Base-by-base conservation (phyloP, 1,284 basidiomycete species). In the Ustilago xerochloae region DNA sequence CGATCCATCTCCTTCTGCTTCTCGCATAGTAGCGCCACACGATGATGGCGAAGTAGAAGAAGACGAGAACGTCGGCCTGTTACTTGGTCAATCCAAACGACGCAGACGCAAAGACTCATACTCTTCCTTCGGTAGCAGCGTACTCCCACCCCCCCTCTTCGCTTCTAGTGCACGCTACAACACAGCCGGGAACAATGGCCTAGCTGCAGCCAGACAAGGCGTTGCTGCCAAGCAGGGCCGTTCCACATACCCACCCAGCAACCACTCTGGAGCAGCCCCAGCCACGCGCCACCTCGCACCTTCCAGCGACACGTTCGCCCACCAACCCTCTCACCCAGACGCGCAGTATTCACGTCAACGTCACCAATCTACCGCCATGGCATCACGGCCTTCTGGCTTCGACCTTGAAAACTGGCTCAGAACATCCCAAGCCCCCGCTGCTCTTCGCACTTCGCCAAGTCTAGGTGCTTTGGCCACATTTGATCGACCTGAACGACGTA, bases 61-160 rank as follows among this genome's bases (percentile, higher is more conserved):
- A n/a, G 54, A 72, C 59, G 73, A 71, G 28, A 52, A 61, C 4
- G 50, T 67, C 13, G 68, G 73, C 13, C 43, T 74, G 26, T 46
- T 73, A 6, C 60, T 73, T 3, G 67, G 64, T 12, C 63, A 64
- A 4, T 63, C 61, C n/a, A 77, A 68, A 39, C 63, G 56, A 10
- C 35, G 63, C 30, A 38, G 70, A 28, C 60, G 70, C 35, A 77
- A 69, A 36, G 63, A 74, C 39, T 73, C 70, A 0, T 65, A 74
- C 49, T 77, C 75, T 30, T 74, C 75, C 36, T 58, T 68, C n/a
- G 70, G 70, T 16, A 67, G 66, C 58, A 74, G 70, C 28, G 70
- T 77, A 1, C 71, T 70, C 35, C 75, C 75, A 12, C 54, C 59
- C 10, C 50, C 62, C 6, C 55, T 66, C 3, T 67, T 56, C 24